Base-by-base conservation (phyloP, 2,329 filamentous ascomycete genomes). In the Neofusicoccum laricinum region DNA sequence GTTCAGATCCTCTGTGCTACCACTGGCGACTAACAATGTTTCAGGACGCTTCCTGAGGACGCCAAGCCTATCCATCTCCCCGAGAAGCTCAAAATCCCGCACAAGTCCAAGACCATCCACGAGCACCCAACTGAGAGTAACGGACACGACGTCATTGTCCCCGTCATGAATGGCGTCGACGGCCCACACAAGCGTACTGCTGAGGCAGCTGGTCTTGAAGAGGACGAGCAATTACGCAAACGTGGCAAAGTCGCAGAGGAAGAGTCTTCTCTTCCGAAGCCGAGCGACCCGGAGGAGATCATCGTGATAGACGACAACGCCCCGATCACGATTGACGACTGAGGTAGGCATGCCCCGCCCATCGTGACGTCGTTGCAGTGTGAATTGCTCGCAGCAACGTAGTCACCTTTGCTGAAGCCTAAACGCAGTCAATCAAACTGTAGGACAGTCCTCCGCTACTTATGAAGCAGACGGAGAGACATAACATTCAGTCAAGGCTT, bases 51-150 rank as follows among this genome's bases (percentile, higher is more conserved):
- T 19, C 68, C 69, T 32, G 64, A 69, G 17, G 78, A 81, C 11
- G 83, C 82, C 48, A 86, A 86, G 71, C 82, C 87, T 1, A 82
- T 90, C 65, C 82, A 83, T 68, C 76, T 81, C 2, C 73, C 80
- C 1, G 76, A 75, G 32, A 72, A 78, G 40, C 67, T 82, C 4
- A 75, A 81, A 5, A 82, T 86, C 49, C 79, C 82, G 1, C 72
- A 75, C 5, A 83, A 81, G 68, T 77, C 82, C 2, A 81, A 79
- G 66, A 70, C 71, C 43, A 67, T 71, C 11, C 38, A 38, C 17
- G 61, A 38, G 4, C 59, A 59, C 7, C 43, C 48, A 10, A 21
- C 34, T 15, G 67, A 68, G 32, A 73, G 65, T 50, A 78, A 69
- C 51, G 78, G 74, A 14, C 68, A 74, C 19, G 67, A 66, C n/a